A percentile compares a stretch with the other conserved stretches of the same genome.
phyloP scores from a whole-genome alignment of 1,139 yeast species.

The Torulaspora globosa region DNA sequence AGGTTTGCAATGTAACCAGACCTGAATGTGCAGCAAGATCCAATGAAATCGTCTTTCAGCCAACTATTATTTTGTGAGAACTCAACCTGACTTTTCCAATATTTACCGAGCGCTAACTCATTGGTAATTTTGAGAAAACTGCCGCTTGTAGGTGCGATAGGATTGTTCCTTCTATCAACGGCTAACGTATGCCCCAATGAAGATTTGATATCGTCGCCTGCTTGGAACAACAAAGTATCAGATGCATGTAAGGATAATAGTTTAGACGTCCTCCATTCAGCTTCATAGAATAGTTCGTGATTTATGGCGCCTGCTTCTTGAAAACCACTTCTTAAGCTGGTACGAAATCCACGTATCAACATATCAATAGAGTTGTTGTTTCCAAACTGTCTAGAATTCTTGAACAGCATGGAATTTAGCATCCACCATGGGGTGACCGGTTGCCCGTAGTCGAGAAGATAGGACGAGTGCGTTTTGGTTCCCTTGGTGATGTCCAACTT shows the following conservation, averaged over 20 bases:
- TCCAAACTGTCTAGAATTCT: conserved; percentile 61
- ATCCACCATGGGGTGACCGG: conserved; percentile 49
- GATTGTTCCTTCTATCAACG: conserved; percentile 56
- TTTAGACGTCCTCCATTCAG: conserved; percentile 56
- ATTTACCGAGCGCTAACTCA: conserved; percentile 44
- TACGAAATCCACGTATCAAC: conserved; percentile 19
- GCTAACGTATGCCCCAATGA: conserved; percentile 49
- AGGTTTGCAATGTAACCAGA: conserved; percentile 50
- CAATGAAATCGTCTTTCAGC: conserved; percentile 30
- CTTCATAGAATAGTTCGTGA: conserved; percentile 64
- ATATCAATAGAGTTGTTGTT: conserved; percentile 38
- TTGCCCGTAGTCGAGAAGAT: conserved; percentile 55
- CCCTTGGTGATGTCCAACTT: conserved; percentile 76
- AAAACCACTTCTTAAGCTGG: conserved; percentile 18
- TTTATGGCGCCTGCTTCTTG: conserved; percentile 33
- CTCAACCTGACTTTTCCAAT: conserved; percentile 42
- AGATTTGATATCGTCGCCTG: conserved; percentile 62
- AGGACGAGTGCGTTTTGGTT: conserved; percentile 73
- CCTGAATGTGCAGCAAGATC: conserved; percentile 45
- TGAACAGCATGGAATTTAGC: conserved; percentile 52
- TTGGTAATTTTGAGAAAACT: conserved; percentile 47
- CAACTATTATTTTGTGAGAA: conserved; percentile 42
- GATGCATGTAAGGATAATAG: conserved; percentile 38
- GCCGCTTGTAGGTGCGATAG: conserved; percentile 58
- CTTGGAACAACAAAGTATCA: conserved; percentile 38